Percentiles rank a stretch among this genome's conserved stretches.
These are phyloP conservation scores for Sporothrix phasma DNA, from an alignment of 2,329 filamentous ascomycete species.

Conservation along the genomic window DNA sequence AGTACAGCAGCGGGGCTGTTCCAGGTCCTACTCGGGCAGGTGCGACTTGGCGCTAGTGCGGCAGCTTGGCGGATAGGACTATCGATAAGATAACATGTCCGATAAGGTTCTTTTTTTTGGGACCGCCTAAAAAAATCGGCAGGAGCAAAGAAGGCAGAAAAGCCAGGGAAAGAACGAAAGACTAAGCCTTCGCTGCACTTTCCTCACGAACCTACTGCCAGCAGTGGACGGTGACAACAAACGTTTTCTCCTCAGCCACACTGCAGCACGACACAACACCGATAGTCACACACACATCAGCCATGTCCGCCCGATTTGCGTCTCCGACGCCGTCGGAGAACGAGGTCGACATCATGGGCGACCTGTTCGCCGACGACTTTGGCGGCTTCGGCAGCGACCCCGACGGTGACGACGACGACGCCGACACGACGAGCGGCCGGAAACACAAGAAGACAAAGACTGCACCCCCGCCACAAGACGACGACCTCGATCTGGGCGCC, in stretches of 20 bases:
- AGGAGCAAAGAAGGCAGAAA: neutral
- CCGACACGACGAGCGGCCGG: conserved; percentile 28
- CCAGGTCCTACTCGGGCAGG: neutral
- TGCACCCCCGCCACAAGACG: conserved; percentile 25
- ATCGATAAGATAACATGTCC: conserved; percentile 5
- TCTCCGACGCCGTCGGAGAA: conserved; percentile 83
- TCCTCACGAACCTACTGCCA: neutral
- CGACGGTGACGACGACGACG: conserved; percentile 33
- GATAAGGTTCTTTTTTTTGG: conserved; percentile 10
- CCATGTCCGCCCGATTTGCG: conserved; percentile 61
- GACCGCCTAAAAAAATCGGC: conserved; percentile 6
- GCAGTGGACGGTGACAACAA: neutral
- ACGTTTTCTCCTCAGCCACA: neutral
- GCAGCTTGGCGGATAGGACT: neutral
- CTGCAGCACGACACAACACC: neutral
- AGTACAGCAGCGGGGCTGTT: neutral
- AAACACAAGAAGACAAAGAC: conserved; percentile 19
- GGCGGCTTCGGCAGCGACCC: conserved; percentile 36
- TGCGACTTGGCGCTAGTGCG: neutral
- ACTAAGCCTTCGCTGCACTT: neutral
- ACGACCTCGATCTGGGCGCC: conserved; percentile 48
- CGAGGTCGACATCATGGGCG: conserved; percentile 80
- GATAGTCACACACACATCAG: neutral
- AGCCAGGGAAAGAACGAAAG: neutral
- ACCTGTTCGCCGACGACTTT: conserved; percentile 51